A percentile compares a stretch with the other conserved stretches of the same genome.
Evolutionary conservation across 176 grass and related monocot genomes (phyloP).

Genomic region (Triticum aestivum): DNA sequence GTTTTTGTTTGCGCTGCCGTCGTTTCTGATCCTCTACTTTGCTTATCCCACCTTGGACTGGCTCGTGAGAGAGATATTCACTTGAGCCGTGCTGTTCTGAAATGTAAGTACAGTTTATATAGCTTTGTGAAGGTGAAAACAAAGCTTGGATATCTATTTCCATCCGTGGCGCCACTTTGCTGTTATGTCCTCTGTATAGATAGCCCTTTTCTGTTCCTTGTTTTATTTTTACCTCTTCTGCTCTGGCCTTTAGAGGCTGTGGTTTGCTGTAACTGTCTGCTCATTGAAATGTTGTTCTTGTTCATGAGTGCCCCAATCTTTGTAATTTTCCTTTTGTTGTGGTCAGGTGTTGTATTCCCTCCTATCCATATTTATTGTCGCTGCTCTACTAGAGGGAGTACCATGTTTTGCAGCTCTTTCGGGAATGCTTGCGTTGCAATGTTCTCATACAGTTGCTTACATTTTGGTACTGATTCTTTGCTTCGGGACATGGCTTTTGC

Average conservation of each 20-base stretch:
- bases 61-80: constrained; percentile 78
- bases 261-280: neutral
- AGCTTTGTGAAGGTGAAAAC: neutral
- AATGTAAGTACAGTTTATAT: neutral
- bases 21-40: constrained; percentile 84
- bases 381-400: neutral
- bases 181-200: neutral
- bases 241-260: neutral
- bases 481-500: neutral
- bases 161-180: neutral
- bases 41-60: constrained; percentile 83
- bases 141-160: constrained; percentile 1
- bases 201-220: neutral
- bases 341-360: neutral
- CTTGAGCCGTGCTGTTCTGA: constrained; percentile 26
- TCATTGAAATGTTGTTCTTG: constrained; percentile 14
- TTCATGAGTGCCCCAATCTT: neutral
- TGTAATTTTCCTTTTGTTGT: neutral
- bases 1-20: constrained; percentile 83
- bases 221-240: neutral
- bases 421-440: neutral
- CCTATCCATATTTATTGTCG: too few relatives aligned
- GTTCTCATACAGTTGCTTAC: neutral
- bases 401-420: neutral
- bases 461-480: neutral